Conservation (phyloP, 257 asterid genomes). For the Ocimum tenuiflorum region DNA sequence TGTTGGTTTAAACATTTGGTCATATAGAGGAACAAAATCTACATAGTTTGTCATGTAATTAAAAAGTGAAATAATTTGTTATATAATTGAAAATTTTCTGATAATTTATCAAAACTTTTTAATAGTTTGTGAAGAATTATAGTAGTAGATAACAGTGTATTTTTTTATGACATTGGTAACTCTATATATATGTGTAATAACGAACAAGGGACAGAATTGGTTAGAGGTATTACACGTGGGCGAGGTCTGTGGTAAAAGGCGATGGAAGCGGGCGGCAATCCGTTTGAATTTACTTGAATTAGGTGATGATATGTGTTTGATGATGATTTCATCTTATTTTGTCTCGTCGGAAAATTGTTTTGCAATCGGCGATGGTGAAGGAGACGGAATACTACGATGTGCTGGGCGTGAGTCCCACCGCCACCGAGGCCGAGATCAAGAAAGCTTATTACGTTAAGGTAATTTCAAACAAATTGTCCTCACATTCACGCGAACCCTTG, state of each 20-base stretch:
- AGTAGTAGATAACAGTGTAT: no score
- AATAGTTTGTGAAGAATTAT: no score
- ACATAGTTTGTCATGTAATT: no score
- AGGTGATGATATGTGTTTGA: not conserved
- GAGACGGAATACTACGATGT: conserved; percentile 72
- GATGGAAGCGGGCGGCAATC: conserved; percentile 1
- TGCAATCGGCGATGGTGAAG: conserved; percentile 46
- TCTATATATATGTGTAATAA: no score
- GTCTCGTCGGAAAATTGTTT: not conserved
- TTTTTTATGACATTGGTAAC: no score
- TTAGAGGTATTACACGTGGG: not conserved
- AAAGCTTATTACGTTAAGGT: conserved; percentile 74
- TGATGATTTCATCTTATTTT: not conserved
- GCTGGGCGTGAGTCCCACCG: conserved; percentile 67
- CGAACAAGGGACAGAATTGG: no score
- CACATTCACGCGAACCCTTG: no score
- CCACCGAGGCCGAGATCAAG: conserved; percentile 59
- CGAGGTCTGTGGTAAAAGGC: not conserved
- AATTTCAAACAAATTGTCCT: not conserved
- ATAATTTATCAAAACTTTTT: no score
- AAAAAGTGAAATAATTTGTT: no score
- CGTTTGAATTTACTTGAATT: not conserved
- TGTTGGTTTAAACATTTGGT: no score
- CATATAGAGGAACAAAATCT: no score
- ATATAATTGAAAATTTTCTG: no score